Percentiles rank a stretch among this genome's conserved stretches.
These are phyloP conservation scores for Torulaspora pretoriensis DNA, from an alignment of 1,139 yeast species.

Conservation along the genomic window DNA sequence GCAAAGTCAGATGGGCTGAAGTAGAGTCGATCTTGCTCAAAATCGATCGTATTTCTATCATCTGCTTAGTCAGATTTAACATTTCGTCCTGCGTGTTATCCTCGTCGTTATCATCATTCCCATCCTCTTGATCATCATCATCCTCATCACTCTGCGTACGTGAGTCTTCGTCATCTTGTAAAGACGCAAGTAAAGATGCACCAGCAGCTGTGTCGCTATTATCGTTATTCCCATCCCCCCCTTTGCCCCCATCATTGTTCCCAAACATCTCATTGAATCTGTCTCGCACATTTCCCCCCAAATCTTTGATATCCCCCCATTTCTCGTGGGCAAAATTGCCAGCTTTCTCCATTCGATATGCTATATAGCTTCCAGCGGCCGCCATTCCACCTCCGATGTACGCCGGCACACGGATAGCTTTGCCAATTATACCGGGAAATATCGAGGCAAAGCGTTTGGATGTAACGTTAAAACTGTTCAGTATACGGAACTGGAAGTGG, in stretches of 20 bases:
- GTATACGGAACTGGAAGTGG: constrained; percentile 18
- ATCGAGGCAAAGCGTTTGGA: constrained; percentile 35
- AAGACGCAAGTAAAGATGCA: constrained; percentile 40
- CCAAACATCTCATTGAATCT: constrained; percentile 31
- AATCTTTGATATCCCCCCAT: constrained; percentile 55
- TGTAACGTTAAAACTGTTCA: constrained; percentile 17
- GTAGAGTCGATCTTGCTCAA: constrained; percentile 70
- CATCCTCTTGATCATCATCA: constrained; percentile 40
- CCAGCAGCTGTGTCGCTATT: constrained; percentile 38
- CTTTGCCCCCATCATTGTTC: constrained; percentile 34
- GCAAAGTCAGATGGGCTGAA: constrained; percentile 71
- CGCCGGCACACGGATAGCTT: constrained; percentile 62
- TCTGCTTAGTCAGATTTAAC: constrained; percentile 82
- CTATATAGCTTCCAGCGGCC: constrained; percentile 90
- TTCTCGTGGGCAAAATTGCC: constrained; percentile 65
- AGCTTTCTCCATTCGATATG: constrained; percentile 88
- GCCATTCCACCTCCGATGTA: constrained; percentile 87
- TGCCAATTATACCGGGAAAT: constrained; percentile 52
- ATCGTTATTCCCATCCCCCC: constrained; percentile 37
- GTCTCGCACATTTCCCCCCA: constrained; percentile 40
- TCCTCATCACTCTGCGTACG: constrained; percentile 29
- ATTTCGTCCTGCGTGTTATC: constrained; percentile 67
- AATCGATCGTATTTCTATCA: constrained; percentile 90
- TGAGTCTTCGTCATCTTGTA: constrained; percentile 28
- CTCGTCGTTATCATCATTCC: constrained; percentile 42